A percentile compares a stretch with the other conserved stretches of the same genome.
These are phyloP conservation scores for Vickermania ingenoplastis DNA, from an alignment of 208 protist species.

Conservation along the genomic window DNA sequence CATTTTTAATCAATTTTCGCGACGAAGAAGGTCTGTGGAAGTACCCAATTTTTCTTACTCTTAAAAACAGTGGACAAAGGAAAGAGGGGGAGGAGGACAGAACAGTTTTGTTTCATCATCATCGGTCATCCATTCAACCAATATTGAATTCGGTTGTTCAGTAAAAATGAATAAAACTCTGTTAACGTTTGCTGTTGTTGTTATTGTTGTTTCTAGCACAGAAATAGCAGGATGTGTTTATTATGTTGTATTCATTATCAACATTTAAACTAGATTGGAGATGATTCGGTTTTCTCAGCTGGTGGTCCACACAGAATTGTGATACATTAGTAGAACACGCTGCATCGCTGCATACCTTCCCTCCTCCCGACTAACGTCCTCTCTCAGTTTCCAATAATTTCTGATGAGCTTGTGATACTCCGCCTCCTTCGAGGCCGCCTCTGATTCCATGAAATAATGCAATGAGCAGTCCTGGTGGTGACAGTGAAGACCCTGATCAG, in stretches of 20 bases:
- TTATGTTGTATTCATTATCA: too few relatives aligned
- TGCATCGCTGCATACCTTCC: conserved; percentile 28
- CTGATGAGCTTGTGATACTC: conserved; percentile 12
- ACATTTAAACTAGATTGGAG: neutral
- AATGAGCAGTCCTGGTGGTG: neutral
- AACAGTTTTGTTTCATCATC: neutral
- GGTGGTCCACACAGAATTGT: conserved; percentile 26
- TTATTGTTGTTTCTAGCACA: conserved; percentile 7
- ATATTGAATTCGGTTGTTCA: neutral
- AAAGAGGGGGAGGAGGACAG: neutral
- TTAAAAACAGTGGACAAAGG: neutral
- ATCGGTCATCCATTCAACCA: neutral
- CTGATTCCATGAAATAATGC: conserved; percentile 7
- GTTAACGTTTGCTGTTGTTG: too few relatives aligned
- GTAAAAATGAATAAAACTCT: neutral
- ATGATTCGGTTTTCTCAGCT: neutral
- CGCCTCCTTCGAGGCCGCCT: neutral
- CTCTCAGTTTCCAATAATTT: conserved; percentile 32
- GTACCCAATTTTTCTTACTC: neutral
- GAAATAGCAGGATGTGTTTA: conserved; percentile 8
- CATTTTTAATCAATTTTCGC: conserved; percentile 2
- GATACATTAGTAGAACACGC: conserved; percentile 23
- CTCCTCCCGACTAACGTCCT: conserved; percentile 30
- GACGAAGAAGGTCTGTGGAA: neutral
- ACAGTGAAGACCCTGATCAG: neutral